Base-by-base conservation (phyloP, 169 alveolate genomes). In the Theileria equi region DNA sequence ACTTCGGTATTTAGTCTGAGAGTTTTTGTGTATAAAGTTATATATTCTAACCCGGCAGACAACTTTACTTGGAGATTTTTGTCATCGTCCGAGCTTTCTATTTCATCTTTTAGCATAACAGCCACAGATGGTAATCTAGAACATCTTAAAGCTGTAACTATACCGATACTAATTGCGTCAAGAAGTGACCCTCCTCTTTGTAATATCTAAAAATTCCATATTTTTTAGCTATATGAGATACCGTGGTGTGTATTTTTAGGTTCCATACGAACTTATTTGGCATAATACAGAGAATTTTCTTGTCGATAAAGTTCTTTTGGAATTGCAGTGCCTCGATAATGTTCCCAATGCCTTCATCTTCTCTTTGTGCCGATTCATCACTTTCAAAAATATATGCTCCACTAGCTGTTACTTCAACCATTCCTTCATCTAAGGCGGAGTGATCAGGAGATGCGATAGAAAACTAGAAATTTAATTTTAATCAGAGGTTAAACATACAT, bases 81-180 rank as follows among this genome's bases (percentile, higher is more conserved):
- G 5, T 69, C 63, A 34, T 59, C 59, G 16, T 49, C 52, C 13
- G 71, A 53, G 36, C 69, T 32, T 47, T 47, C 82, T 62, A 72
- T 58, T 31, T 77, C 89, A 23, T 80, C 84, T 55, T 76, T 28
- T 31, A 69, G 57, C 43, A 73, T 44, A 25, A 77, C 69, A 32
- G 59, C 54, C n/a, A 84, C 80, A 28, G 64, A 50, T 26, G 91
- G 91, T 5, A 84, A 38, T n/a, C 29, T 23, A 25, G 80, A 78
- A 41, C 81, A 68, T 26, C 77, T 73, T 41, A 84, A 48, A 31
- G 91, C 88, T 29, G 61, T 68, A 23, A 80, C 49, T 26, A 80
- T 73, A 19, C 85, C 91, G 48, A 84, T 67, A 32, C 91, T 84
- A 10, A 80, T 57, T 31, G 86, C 86, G 60, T 84, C 91, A 40